phyloP scores from a whole-genome alignment of 2,329 filamentous ascomycete species.

The Annulohypoxylon truncatum region DNA sequence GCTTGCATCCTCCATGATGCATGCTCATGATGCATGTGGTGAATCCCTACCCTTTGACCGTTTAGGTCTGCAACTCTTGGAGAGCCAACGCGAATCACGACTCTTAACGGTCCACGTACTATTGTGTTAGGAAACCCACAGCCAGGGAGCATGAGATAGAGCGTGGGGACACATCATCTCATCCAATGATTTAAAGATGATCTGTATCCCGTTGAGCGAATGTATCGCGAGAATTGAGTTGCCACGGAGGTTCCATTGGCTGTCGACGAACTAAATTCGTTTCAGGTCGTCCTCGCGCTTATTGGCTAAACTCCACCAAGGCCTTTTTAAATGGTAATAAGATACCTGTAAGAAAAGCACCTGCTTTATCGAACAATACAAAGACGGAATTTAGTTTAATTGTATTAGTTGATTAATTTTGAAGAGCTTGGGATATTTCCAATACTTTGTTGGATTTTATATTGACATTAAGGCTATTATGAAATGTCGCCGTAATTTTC shows the following conservation, averaged over 20 bases:
- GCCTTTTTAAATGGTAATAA: conserved; percentile 4
- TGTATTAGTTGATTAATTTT: background rate
- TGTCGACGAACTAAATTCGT: conserved; percentile 43
- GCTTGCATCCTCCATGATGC: conserved; percentile 28
- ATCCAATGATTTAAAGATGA: conserved; percentile 33
- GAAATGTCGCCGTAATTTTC: background rate
- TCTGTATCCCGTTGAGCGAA: conserved; percentile 28
- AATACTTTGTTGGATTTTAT: background rate
- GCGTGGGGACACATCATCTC: conserved; percentile 22
- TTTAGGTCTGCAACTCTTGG: conserved; percentile 27
- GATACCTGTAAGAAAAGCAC: background rate
- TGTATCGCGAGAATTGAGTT: conserved; percentile 42
- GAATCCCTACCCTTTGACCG: conserved; percentile 24
- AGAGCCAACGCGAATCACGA: conserved; percentile 43
- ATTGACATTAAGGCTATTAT: background rate
- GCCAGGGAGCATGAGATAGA: conserved; percentile 23
- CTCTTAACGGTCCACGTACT: conserved; percentile 42
- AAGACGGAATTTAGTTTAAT: background rate
- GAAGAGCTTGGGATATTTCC: background rate
- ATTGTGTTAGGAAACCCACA: conserved; percentile 35
- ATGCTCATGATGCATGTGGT: conserved; percentile 20
- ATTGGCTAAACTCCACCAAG: conserved; percentile 29
- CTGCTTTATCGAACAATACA: background rate
- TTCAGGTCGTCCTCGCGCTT: conserved; percentile 44
- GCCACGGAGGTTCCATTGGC: conserved; percentile 45